A percentile compares a stretch with the other conserved stretches of the same genome.
Conservation (phyloP, 2,329 filamentous ascomycete genomes). For the Stemphylium lycopersici region DNA sequence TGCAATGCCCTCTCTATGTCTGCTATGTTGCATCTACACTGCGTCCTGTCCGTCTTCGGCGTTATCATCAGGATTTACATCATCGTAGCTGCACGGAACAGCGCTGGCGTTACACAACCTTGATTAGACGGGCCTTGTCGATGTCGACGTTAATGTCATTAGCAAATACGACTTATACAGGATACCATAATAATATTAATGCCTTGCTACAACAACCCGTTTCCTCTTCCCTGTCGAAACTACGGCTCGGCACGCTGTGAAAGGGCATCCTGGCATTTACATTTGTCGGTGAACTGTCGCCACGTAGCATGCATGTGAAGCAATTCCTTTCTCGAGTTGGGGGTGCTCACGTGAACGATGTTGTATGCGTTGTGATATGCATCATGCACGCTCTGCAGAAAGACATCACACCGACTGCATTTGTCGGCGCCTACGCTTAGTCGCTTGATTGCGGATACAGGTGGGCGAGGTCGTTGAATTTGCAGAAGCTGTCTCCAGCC, state of each 20-base stretch:
- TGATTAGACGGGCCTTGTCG: not conserved
- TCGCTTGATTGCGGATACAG: too few species aligned
- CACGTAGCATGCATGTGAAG: not conserved
- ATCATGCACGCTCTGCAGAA: not conserved
- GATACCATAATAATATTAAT: conserved; percentile 2
- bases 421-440: not conserved
- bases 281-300: not conserved
- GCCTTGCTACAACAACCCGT: not conserved
- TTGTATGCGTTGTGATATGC: conserved; percentile 5
- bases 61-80: not conserved
- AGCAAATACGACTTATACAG: too few species aligned
- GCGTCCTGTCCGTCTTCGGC: not conserved
- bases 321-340: not conserved
- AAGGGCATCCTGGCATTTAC: too few species aligned
- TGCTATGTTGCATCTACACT: not conserved
- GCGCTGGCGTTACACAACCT: not conserved
- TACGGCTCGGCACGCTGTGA: too few species aligned
- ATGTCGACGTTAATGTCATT: too few species aligned
- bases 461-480: too few species aligned
- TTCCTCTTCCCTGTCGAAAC: too few species aligned
- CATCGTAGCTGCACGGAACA: not conserved
- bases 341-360: conserved; percentile 6
- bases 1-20: not conserved
- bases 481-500: too few species aligned
- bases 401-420: conserved; percentile 1